Evolutionary conservation across 768 basidiomycete genomes (phyloP), one percentile per base, ranked within the genome.

Genomic region (Chlorophyllum brunneum): DNA sequence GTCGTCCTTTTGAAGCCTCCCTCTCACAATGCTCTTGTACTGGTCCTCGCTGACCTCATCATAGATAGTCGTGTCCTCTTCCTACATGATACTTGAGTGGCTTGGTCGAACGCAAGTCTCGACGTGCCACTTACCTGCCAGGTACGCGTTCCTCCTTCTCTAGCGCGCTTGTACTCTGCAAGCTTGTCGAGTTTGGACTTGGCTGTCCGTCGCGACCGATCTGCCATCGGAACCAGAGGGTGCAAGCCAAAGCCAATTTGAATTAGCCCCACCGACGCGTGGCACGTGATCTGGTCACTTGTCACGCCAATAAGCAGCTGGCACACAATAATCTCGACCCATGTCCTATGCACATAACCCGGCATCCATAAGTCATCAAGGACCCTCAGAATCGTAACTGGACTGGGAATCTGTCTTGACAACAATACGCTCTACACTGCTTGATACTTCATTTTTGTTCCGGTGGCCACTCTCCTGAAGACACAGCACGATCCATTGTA

Each of bases 41-140:
- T 93, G 85, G 8, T 90, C 90, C 50, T 97, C 95, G 0, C 85
- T 80, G 13, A 98, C 88, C 60, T 91, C 88, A 60, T 97, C 93
- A 63, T 95, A 98, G 10, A 98, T 71, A 13, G 77, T 73, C 15
- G 72, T 76, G 33, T 92, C 88, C 29, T 86, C 73, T 51, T 77
- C 74, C 70, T 79, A 42, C 7, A 29, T 30, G 24, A 31, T 18
- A 7, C 15, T 5, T 46, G 22, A 36, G 40, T 53, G 8, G 38
- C 15, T 13, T 20, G 4, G 24, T 26, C 39, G 47, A 16, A 40
- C 5, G 34, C 38, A 31, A 37, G 54, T 30, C 41, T 49, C 53
- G 43, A 48, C 52, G 61, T 45, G 54, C 53, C 6, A 56, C 71
- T 49, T 58, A 82, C 86, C 78, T 85, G 85, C 63, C 75, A 76